phyloP scores from a whole-genome alignment of 768 basidiomycete species.

The Psilocybe tampanensis region DNA sequence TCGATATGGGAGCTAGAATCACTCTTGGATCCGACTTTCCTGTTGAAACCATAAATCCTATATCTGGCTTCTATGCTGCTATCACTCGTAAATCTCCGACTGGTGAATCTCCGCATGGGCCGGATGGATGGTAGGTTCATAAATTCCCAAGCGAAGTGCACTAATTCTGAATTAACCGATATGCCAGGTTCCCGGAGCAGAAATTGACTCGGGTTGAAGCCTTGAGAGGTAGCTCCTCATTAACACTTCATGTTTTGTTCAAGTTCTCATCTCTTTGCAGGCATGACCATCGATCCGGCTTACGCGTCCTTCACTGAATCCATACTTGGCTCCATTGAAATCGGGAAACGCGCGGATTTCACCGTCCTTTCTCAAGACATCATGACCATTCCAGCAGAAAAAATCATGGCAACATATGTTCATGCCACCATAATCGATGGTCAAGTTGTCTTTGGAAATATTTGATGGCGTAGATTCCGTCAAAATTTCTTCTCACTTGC shows the following conservation, averaged over 20 bases:
- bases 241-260: too few relatives aligned
- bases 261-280: conserved; percentile 36
- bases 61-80: conserved; percentile 87
- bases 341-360: conserved; percentile 84
- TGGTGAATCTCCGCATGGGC: conserved; percentile 81
- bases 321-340: conserved; percentile 71
- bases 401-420: conserved; percentile 71
- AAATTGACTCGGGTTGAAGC: conserved; percentile 76
- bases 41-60: conserved; percentile 84
- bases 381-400: conserved; percentile 58
- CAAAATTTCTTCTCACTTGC: conserved; percentile 15
- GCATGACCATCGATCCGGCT: conserved; percentile 87
- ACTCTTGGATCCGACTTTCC: conserved; percentile 90
- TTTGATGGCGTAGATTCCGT: conserved; percentile 20
- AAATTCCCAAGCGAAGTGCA: background rate
- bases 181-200: conserved; percentile 78
- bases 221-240: conserved; percentile 53
- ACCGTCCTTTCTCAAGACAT: conserved; percentile 85
- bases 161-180: too few relatives aligned
- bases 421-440: conserved; percentile 83
- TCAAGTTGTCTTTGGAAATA: conserved; percentile 39
- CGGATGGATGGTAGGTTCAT: conserved; percentile 74
- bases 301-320: conserved; percentile 84
- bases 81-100: conserved; percentile 70
- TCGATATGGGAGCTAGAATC: conserved; percentile 66